Evolutionary conservation across 2,329 filamentous ascomycete genomes (phyloP).

Genomic region (Aspergillus piperis): DNA sequence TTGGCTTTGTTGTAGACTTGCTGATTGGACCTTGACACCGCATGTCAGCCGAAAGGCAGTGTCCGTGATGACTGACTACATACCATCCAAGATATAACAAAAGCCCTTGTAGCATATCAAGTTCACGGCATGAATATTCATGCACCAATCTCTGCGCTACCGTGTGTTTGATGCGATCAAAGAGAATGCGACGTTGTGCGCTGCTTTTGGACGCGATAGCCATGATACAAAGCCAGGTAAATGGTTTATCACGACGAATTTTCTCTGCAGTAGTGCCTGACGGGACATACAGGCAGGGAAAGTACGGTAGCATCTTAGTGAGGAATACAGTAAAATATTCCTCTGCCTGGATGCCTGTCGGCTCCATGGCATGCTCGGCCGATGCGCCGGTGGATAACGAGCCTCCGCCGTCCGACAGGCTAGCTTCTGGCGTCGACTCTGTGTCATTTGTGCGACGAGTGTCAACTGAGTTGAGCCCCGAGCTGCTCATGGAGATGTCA

Average conservation of each 20-base stretch:
- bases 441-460: background rate
- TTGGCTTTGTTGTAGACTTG: slow-evolving; percentile 17
- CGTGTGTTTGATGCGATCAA: slow-evolving; percentile 47
- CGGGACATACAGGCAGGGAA: slow-evolving; percentile 51
- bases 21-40: slow-evolving; percentile 9
- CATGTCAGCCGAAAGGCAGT: background rate
- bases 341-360: slow-evolving; percentile 33
- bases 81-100: slow-evolving; percentile 51
- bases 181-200: slow-evolving; percentile 43
- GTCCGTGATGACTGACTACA: background rate
- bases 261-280: slow-evolving; percentile 32
- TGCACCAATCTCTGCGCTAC: slow-evolving; percentile 51
- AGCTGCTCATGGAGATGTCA: background rate
- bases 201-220: slow-evolving; percentile 49
- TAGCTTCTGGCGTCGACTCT: background rate
- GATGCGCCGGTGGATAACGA: background rate
- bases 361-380: slow-evolving; percentile 1
- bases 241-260: slow-evolving; percentile 49
- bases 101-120: slow-evolving; percentile 57
- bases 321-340: slow-evolving; percentile 46
- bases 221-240: slow-evolving; percentile 55
- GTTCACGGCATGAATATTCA: slow-evolving; percentile 40
- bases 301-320: slow-evolving; percentile 44
- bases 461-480: background rate
- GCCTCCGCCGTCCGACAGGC: background rate